Base-by-base conservation (phyloP, 768 basidiomycete species). In the Clathrus columnatus region DNA sequence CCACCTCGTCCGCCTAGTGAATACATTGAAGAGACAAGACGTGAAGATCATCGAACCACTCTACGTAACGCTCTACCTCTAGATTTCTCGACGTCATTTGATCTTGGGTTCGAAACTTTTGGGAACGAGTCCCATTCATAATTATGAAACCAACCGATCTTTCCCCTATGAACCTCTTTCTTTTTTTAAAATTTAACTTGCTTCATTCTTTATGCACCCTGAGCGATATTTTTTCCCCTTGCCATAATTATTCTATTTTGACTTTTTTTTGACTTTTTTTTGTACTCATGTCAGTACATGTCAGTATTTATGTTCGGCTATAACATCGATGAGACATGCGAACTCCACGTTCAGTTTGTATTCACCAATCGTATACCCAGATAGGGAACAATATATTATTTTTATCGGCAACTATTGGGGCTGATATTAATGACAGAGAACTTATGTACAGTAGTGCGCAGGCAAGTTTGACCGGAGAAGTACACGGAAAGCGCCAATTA, bases 21-120 rank as follows among this genome's bases (percentile, higher is more conserved):
- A 53, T 91, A 91, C 65, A 88, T 91, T 58, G 80, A 84, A 59
- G 85, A 91, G 70, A 91, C 88, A 17, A 83, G 79, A 58, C 83
- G 84, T 61, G 87, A 84, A 61, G 85, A 91, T 60, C 46, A 29
- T 29, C 46, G 46, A 48, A 48, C 30, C 29, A 55, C 44, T 10
- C 24, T 55, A 18, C 4, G 23, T 5, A 20, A n/a, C n/a, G 16
- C 44, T 46, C 10, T 55, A 28, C 54, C 54, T n/a, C 28, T 29
- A 8, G 54, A 55, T 47, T 55, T 55, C 41, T 47, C 54, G 10
- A 28, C 54, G 16, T 48, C 54, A 28, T 47, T 55, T 21, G 46
- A 55, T 24, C 44, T 55, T 30, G 54, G 54, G n/a, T 55, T 55
- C 28, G 46, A 32, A 8, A 32, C 42, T 23, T 55, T 55, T 48